Evolutionary conservation across 352 stramenopile species (phyloP).

Genomic region (Phytophthora tubulina): DNA sequence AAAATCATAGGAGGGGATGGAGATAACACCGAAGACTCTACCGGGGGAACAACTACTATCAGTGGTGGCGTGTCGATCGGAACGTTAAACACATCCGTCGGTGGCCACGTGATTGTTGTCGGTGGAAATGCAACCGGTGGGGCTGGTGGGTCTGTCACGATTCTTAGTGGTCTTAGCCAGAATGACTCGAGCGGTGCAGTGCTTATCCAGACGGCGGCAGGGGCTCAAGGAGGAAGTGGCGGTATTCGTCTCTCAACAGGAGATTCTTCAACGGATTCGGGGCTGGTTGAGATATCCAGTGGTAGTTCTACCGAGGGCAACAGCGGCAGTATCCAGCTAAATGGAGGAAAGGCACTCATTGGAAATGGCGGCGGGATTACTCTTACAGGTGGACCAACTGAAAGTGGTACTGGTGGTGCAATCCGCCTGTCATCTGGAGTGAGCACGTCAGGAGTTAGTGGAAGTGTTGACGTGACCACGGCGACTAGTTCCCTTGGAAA

Average conservation of each 20-base stretch:
- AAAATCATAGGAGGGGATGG: slow-evolving; percentile 40
- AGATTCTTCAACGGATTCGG: slow-evolving; percentile 39
- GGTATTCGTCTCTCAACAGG: slow-evolving; percentile 51
- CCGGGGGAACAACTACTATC: slow-evolving; percentile 57
- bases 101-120: slow-evolving; percentile 49
- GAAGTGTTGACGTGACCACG: slow-evolving; percentile 38
- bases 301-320: slow-evolving; percentile 53
- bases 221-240: slow-evolving; percentile 37
- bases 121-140: slow-evolving; percentile 59
- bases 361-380: slow-evolving; percentile 56
- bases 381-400: slow-evolving; percentile 58
- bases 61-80: slow-evolving; percentile 53
- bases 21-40: slow-evolving; percentile 43
- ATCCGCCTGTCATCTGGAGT: slow-evolving; percentile 48
- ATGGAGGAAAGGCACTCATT: slow-evolving; percentile 49
- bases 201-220: slow-evolving; percentile 38
- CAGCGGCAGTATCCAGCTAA: slow-evolving; percentile 63
- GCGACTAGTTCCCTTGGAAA: slow-evolving; percentile 23
- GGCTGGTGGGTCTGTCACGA: slow-evolving; percentile 50
- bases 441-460: slow-evolving; percentile 45
- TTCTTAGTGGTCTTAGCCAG: slow-evolving; percentile 58
- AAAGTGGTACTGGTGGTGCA: slow-evolving; percentile 47
- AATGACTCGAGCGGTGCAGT: slow-evolving; percentile 49
- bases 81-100: slow-evolving; percentile 42
- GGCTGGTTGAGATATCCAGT: slow-evolving; percentile 58